Evolutionary conservation across 1,284 basidiomycete species (phyloP), one percentile per base, ranked within the genome.

Genomic region (Moesziomyces sp.): DNA sequence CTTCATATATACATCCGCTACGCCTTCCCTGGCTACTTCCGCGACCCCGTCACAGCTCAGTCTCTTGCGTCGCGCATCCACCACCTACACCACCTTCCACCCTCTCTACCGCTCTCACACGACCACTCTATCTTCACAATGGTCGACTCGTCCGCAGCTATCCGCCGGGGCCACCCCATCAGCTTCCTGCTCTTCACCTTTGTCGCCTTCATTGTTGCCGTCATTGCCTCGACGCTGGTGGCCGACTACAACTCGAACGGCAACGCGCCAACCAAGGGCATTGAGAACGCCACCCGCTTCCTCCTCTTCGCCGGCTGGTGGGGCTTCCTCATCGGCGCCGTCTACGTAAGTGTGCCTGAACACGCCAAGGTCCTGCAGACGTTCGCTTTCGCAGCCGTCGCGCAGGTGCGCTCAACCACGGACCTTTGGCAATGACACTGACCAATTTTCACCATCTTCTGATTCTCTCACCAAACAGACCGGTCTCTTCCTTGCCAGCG

Each of bases 221-320:
- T 83, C 43, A 83, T 83, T 42, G 71, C 82, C 21, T 81, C 81
- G 35, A 61, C 63, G 11, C 57, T 83, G 30, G 74, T 77, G 13
- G 49, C 68, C 30, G 70, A 81, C 72, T 82, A 78, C 70, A 79
- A 82, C 65, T 40, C n/a, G n/a, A 61, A 80, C 73, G 60, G 70
- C 64, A 66, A 82, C 33, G 54, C 76, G 5, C 58, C 60, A 18
- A 59, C 52, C 47, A 26, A 5, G 33, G 55, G 65, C 33, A 65
- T 78, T 46, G 70, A 77, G 45, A 74, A 75, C 47, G 57, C 65
- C 24, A 76, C 81, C 35, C 77, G 77, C 33, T 83, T 79, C 71
- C 58, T 78, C 28, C 59, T 82, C 59, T 84, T 84, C 44, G 62
- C 67, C 35, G 78, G 78, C 35, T 84, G 82, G 82, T 83, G 77